Conservation (phyloP, 2,329 filamentous ascomycete genomes). For the Claviceps purpurea region DNA sequence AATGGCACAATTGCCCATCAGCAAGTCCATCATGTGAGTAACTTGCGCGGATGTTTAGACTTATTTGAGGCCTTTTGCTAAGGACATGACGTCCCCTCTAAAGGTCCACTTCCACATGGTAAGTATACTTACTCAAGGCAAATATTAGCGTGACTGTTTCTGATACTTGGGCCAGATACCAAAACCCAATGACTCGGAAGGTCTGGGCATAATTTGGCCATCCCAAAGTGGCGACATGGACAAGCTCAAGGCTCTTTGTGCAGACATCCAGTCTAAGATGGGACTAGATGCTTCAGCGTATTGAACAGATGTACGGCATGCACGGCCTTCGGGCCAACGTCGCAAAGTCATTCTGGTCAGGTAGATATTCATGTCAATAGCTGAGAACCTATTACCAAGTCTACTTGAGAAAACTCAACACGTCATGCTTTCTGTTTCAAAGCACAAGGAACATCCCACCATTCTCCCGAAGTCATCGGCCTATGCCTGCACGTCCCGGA, state of each 20-base stretch:
- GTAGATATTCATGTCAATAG: neutral
- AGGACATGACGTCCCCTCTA: neutral
- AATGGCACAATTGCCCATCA: slow-evolving; percentile 89
- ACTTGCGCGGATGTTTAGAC: neutral
- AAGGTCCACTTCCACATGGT: slow-evolving; percentile 92
- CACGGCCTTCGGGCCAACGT: neutral
- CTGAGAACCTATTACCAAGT: neutral
- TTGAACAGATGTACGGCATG: too few species aligned
- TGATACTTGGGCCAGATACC: slow-evolving; percentile 52
- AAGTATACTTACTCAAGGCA: slow-evolving; percentile 16
- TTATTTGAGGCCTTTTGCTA: neutral
- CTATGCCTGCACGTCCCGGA: neutral
- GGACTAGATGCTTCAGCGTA: slow-evolving; percentile 25
- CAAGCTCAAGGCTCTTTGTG: slow-evolving; percentile 61
- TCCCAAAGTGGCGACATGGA: slow-evolving; percentile 66
- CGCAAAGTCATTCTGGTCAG: neutral
- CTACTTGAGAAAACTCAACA: neutral
- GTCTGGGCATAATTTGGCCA: slow-evolving; percentile 71
- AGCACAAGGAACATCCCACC: neutral
- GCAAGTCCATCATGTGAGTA: slow-evolving; percentile 72
- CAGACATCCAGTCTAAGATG: slow-evolving; percentile 85
- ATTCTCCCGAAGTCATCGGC: neutral
- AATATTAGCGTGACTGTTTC: neutral
- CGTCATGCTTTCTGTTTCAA: neutral
- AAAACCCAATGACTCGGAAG: slow-evolving; percentile 75